These are phyloP conservation scores for Kluyveromyces starmeri DNA, from an alignment of 805 yeast species.

Conservation along the genomic window DNA sequence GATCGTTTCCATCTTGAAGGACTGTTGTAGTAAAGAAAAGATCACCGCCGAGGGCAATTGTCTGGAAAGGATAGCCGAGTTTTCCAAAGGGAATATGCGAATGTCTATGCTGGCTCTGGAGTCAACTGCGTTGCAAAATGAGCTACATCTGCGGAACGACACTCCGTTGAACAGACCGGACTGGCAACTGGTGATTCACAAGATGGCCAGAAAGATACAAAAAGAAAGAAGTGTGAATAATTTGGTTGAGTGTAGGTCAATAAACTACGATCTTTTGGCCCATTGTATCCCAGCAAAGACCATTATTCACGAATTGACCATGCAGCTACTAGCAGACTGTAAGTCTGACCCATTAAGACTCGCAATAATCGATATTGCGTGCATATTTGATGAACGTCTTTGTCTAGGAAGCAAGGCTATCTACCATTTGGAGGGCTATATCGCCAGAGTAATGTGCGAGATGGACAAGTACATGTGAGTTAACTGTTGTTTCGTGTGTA, in stretches of 20 bases:
- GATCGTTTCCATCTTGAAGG: slow-evolving; percentile 43
- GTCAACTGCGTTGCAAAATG: slow-evolving; percentile 67
- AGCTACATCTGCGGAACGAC: slow-evolving; percentile 34
- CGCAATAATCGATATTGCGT: slow-evolving; percentile 49
- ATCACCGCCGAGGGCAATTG: slow-evolving; percentile 34
- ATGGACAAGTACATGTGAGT: slow-evolving; percentile 35
- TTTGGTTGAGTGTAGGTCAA: slow-evolving; percentile 48
- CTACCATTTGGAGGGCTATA: slow-evolving; percentile 90
- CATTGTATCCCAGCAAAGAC: slow-evolving; percentile 89
- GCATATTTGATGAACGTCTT: slow-evolving; percentile 76
- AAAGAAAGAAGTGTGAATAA: slow-evolving; percentile 56
- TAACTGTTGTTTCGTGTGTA: background rate
- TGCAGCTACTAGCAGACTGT: slow-evolving; percentile 33
- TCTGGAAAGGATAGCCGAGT: slow-evolving; percentile 43
- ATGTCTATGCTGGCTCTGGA: slow-evolving; percentile 72
- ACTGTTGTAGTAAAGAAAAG: slow-evolving; percentile 51
- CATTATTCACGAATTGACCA: slow-evolving; percentile 57
- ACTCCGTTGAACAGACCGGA: slow-evolving; percentile 64
- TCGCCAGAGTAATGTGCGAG: slow-evolving; percentile 78
- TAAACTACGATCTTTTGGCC: slow-evolving; percentile 73
- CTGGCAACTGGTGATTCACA: slow-evolving; percentile 77
- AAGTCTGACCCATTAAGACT: slow-evolving; percentile 28
- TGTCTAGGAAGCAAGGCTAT: slow-evolving; percentile 82
- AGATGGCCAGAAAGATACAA: slow-evolving; percentile 51
- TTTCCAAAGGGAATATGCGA: slow-evolving; percentile 65